phyloP scores from a whole-genome alignment of 331 rosid species.

The Saraca asoca region DNA sequence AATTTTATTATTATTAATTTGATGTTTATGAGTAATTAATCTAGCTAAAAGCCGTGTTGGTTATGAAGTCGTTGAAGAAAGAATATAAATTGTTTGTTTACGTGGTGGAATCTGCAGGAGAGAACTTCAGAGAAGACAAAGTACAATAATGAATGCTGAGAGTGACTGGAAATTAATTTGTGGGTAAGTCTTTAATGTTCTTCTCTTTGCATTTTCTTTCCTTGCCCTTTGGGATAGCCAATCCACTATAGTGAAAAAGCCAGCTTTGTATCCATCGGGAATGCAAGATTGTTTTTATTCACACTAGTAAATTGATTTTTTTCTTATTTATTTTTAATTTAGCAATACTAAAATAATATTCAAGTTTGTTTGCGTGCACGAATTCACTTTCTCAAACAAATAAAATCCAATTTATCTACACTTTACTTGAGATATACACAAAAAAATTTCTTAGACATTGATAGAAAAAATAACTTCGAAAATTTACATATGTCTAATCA shows the following conservation, averaged over 20 bases:
- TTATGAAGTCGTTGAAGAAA: conserved; percentile 38
- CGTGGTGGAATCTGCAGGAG: conserved; percentile 17
- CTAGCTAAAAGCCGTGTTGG: conserved; percentile 47
- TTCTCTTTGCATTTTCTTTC: conserved; percentile 4
- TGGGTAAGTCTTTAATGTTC: conserved; percentile 28
- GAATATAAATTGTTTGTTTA: not conserved
- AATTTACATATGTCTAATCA: too few species aligned
- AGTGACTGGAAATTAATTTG: conserved; percentile 22
- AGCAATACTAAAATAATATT: too few species aligned
- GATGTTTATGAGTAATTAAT: conserved; percentile 35
- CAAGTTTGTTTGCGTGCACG: too few species aligned
- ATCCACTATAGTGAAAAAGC: not conserved
- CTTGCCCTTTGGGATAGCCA: conserved; percentile 26
- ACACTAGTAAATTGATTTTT: too few species aligned
- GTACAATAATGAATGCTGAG: conserved; percentile 13
- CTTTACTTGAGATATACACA: too few species aligned
- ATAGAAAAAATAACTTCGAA: too few species aligned
- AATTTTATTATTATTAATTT: conserved; percentile 10
- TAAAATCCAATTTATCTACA: too few species aligned
- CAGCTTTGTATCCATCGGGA: conserved; percentile 10
- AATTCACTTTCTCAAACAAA: too few species aligned
- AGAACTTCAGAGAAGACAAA: conserved; percentile 42
- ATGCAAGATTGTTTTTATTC: not conserved
- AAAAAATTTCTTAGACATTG: too few species aligned
- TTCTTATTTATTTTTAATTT: too few species aligned